A percentile compares a stretch with the other conserved stretches of the same genome.
phyloP scores from a whole-genome alignment of 805 yeast genomes.

The Candida tibetensis region DNA sequence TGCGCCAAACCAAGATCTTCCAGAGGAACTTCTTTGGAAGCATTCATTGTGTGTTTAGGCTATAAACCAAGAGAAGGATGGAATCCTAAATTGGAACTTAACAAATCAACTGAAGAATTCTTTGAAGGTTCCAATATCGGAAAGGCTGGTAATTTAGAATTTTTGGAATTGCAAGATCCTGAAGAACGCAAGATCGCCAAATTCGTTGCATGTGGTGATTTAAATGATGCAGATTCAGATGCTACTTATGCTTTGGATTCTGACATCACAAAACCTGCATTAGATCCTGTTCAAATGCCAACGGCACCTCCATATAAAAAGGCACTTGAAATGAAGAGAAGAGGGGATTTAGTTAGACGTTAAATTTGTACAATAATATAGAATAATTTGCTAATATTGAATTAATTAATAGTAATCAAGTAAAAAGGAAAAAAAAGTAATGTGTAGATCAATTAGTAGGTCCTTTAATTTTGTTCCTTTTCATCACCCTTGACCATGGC shows the following conservation, averaged over 20 bases:
- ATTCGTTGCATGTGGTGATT: constrained; percentile 94
- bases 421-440: neutral
- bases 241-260: constrained; percentile 75
- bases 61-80: constrained; percentile 82
- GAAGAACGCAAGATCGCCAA: constrained; percentile 81
- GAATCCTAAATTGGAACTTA: constrained; percentile 62
- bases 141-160: constrained; percentile 45
- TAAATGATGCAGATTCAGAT: constrained; percentile 86
- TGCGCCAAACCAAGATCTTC: constrained; percentile 97
- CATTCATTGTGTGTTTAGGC: constrained; percentile 89
- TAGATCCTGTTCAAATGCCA: constrained; percentile 93
- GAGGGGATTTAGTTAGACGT: constrained; percentile 43
- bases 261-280: constrained; percentile 40
- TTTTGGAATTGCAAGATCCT: constrained; percentile 43
- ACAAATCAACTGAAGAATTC: constrained; percentile 74
- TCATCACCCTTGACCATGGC: constrained; percentile 39
- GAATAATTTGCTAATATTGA: neutral
- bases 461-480: constrained; percentile 10
- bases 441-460: neutral
- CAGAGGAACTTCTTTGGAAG: constrained; percentile 90
- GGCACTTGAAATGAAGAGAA: constrained; percentile 83
- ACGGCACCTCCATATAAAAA: constrained; percentile 96
- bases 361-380: constrained; percentile 4
- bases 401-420: constrained; percentile 1
- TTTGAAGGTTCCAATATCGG: constrained; percentile 65